Evolutionary conservation across 495 filamentous ascomycete genomes (phyloP).

Genomic region (Tuber brumale): DNA sequence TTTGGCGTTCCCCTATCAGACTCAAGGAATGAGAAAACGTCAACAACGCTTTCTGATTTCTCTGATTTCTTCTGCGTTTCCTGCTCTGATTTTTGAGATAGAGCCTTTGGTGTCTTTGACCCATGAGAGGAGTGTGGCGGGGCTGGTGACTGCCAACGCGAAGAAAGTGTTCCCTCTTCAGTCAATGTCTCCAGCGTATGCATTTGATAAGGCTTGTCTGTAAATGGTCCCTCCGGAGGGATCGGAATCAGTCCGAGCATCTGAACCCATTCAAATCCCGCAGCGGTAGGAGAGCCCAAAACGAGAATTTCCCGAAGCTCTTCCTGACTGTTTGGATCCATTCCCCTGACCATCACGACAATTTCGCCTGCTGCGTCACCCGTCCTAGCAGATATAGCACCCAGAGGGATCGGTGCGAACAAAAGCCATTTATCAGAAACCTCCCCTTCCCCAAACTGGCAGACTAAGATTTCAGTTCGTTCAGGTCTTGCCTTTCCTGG

Average conservation of each 20-base stretch:
- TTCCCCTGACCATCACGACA: slow-evolving; percentile 75
- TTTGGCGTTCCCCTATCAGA: slow-evolving; percentile 10
- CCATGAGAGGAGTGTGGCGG: not conserved
- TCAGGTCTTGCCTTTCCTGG: slow-evolving; percentile 48
- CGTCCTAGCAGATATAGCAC: slow-evolving; percentile 67
- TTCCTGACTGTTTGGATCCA: slow-evolving; percentile 45
- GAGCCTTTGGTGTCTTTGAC: not conserved
- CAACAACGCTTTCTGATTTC: slow-evolving; percentile 9
- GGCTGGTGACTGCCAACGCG: slow-evolving; percentile 31
- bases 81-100: slow-evolving; percentile 1
- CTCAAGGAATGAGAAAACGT: slow-evolving; percentile 33
- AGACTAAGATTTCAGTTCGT: slow-evolving; percentile 77
- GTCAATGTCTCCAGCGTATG: slow-evolving; percentile 37
- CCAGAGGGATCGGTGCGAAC: slow-evolving; percentile 69
- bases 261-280: slow-evolving; percentile 68
- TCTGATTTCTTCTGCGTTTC: not conserved
- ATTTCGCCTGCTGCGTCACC: slow-evolving; percentile 66
- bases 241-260: slow-evolving; percentile 71
- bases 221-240: slow-evolving; percentile 54
- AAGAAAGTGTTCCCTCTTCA: slow-evolving; percentile 39
- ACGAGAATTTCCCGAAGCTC: slow-evolving; percentile 80
- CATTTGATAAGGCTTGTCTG: slow-evolving; percentile 33
- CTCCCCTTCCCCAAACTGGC: slow-evolving; percentile 67
- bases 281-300: slow-evolving; percentile 61
- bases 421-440: slow-evolving; percentile 64